Base-by-base conservation (phyloP, 169 alveolate genomes). In the Fabrea salina region DNA sequence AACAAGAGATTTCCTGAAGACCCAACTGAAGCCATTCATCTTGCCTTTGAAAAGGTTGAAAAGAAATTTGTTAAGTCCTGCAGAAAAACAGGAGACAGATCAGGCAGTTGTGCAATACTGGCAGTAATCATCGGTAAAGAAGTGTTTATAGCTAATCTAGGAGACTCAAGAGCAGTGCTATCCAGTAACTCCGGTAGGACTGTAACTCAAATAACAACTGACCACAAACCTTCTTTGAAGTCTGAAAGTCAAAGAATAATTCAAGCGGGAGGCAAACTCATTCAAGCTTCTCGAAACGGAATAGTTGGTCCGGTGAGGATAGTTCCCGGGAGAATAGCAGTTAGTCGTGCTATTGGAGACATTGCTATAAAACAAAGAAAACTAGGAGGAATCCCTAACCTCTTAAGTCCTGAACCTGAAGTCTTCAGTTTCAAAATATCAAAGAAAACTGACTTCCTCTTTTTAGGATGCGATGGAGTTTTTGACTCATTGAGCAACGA, bases 141-240 rank as follows among this genome's bases (percentile, higher is more conserved):
- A 1, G 85, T 92, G 72, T 90, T 91, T 82, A 64, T 80, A 4
- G 90, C 92, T 13, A 93, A 95, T 88, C 92, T 92, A 40, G 98
- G 98, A 5, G 98, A 95, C 82, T 79, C 92, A 43, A 58, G 98
- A 61, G 96, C 96, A n/a, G 85, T 95, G 3, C 66, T 93, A 66
- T 57, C 86, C 5, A 66, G 87, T 58, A 77, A 86, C 32, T 27
- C 64, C 47, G 94, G 95, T 2, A 50, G 75, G 64, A 61, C 57
- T 6, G 70, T 82, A 30, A 53, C 47, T 1, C 82, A 57, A 30
- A 61, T 92, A 43, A 67, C 93, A 13, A 82, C 76, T 64, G 95
- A 89, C 64, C 96, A 92, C 75, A 92, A 90, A 75, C 96, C 96
- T 16, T 70, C 81, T 61, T 91, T 82, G 27, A 86, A 82, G 44